Percentiles rank a stretch among this genome's conserved stretches.
phyloP scores from a whole-genome alignment of 2,329 filamentous ascomycete genomes.

The Cladosporium sphaerospermum region DNA sequence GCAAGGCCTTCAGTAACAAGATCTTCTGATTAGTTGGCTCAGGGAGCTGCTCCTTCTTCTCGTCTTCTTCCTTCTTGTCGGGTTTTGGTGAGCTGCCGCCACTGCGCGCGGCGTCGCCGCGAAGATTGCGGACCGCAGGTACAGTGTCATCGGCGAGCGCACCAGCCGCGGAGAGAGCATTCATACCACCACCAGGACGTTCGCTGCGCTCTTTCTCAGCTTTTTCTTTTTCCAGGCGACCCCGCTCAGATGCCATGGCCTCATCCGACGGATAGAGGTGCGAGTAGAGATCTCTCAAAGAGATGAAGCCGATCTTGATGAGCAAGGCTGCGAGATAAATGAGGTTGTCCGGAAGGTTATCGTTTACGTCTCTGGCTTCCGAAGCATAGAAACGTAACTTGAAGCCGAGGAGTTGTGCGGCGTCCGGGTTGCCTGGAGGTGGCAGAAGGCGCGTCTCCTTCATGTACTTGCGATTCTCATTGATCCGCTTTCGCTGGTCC shows the following conservation, averaged over 20 bases:
- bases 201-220: conserved; percentile 68
- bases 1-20: conserved; percentile 71
- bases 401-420: conserved; percentile 91
- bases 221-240: conserved; percentile 66
- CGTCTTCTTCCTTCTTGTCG: conserved; percentile 38
- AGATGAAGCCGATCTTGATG: conserved; percentile 96
- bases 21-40: conserved; percentile 86
- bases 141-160: conserved; percentile 76
- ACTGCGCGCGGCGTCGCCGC: conserved; percentile 41
- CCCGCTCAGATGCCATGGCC: conserved; percentile 68
- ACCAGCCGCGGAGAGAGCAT: conserved; percentile 81
- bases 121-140: conserved; percentile 39
- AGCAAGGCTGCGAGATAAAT: conserved; percentile 86
- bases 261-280: conserved; percentile 84
- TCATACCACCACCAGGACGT: conserved; percentile 63
- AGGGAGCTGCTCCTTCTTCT: conserved; percentile 50
- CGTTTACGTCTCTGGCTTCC: conserved; percentile 63
- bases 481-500: conserved; percentile 42
- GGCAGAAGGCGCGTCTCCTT: conserved; percentile 73
- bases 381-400: conserved; percentile 95
- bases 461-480: conserved; percentile 67
- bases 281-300: conserved; percentile 80
- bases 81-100: conserved; percentile 36
- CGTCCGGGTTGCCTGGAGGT: conserved; percentile 79
- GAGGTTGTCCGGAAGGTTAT: conserved; percentile 82